phyloP scores from a whole-genome alignment of 495 filamentous ascomycete species.

The Penicillium angulare region DNA sequence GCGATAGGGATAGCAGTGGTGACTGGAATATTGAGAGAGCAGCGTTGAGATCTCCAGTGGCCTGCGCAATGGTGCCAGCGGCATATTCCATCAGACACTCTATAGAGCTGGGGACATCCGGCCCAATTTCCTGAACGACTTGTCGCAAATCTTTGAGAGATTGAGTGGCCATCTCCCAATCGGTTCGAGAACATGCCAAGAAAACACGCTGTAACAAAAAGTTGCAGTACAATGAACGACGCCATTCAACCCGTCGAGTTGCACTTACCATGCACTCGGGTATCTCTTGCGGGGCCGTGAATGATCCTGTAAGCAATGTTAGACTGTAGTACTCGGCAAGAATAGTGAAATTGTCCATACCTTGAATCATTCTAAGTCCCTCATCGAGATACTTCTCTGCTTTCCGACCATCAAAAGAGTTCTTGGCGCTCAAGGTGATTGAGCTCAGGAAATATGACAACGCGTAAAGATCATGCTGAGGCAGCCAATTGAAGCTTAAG shows the following conservation, averaged over 20 bases:
- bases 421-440: conserved; percentile 61
- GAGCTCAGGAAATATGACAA: conserved; percentile 75
- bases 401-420: conserved; percentile 63
- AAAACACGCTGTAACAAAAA: conserved; percentile 61
- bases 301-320: conserved; percentile 28
- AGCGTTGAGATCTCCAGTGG: conserved; percentile 62
- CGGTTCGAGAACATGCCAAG: conserved; percentile 57
- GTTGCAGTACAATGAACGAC: conserved; percentile 52
- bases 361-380: conserved; percentile 57
- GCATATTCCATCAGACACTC: conserved; percentile 63
- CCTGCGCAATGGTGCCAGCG: conserved; percentile 73
- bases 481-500: conserved; percentile 63
- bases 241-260: conserved; percentile 49
- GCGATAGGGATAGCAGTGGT: conserved; percentile 51
- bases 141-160: conserved; percentile 41
- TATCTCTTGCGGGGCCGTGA: conserved; percentile 39
- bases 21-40: conserved; percentile 68
- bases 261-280: conserved; percentile 47
- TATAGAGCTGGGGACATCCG: conserved; percentile 40
- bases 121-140: conserved; percentile 32
- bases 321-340: neutral
- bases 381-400: conserved; percentile 65
- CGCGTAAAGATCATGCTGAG: conserved; percentile 63
- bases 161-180: conserved; percentile 56
- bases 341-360: conserved; percentile 29